Conservation (phyloP, 371 early-diverging fungal species). For the Lichtheimia ramosa region DNA sequence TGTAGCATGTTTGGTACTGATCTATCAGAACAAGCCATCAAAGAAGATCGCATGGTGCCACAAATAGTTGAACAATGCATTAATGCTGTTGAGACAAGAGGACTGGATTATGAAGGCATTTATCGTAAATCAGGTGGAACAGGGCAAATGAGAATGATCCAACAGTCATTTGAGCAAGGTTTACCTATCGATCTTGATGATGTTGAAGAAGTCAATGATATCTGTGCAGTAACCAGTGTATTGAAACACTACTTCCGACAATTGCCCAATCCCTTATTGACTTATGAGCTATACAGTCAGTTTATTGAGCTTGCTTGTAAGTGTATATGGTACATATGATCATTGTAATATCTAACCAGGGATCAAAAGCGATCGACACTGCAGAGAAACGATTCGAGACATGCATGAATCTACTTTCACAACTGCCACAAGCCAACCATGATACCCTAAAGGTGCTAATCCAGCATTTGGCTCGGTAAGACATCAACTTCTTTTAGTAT, state of each 20-base stretch:
- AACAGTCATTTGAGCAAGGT: slow-evolving; percentile 50
- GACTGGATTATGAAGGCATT: slow-evolving; percentile 87
- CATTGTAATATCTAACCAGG: background rate
- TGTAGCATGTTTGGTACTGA: slow-evolving; percentile 35
- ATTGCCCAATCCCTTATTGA: slow-evolving; percentile 89
- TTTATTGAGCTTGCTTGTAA: slow-evolving; percentile 72
- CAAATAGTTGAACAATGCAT: slow-evolving; percentile 77
- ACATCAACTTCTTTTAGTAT: background rate
- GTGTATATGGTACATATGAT: slow-evolving; percentile 10
- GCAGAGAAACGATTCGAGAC: background rate
- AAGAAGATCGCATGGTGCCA: slow-evolving; percentile 56
- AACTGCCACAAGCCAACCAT: slow-evolving; percentile 45
- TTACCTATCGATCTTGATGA: slow-evolving; percentile 54
- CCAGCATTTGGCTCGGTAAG: slow-evolving; percentile 39
- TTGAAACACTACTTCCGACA: slow-evolving; percentile 94
- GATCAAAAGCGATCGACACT: slow-evolving; percentile 16
- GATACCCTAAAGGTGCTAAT: slow-evolving; percentile 37
- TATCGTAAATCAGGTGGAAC: slow-evolving; percentile 92
- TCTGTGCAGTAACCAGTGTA: slow-evolving; percentile 84
- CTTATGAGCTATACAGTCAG: slow-evolving; percentile 72
- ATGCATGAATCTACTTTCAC: slow-evolving; percentile 13
- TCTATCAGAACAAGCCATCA: slow-evolving; percentile 21
- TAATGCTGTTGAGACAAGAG: slow-evolving; percentile 74
- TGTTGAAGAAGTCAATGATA: slow-evolving; percentile 56
- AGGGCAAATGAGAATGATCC: slow-evolving; percentile 75